A percentile compares a stretch with the other conserved stretches of the same genome.
Conservation (phyloP, 768 basidiomycete genomes). For the Melanogaster broomeanus region DNA sequence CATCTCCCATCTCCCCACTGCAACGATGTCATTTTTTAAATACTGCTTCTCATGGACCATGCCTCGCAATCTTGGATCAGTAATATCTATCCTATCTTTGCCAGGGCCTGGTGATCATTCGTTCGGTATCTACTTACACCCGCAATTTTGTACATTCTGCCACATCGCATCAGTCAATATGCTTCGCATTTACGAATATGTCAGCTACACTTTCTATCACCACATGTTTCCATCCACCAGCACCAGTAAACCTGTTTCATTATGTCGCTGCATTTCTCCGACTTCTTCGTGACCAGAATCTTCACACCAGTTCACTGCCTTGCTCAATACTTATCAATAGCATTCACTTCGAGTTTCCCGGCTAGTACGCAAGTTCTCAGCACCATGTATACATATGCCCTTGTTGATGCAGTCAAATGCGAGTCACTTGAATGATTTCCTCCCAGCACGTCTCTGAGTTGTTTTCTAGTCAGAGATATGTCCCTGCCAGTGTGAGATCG, state of each 20-base stretch:
- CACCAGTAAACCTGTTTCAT: conserved; percentile 5
- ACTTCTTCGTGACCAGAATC: neutral
- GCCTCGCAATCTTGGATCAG: conserved; percentile 27
- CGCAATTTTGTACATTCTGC: conserved; percentile 15
- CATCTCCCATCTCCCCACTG: conserved; percentile 9
- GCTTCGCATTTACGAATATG: conserved; percentile 20
- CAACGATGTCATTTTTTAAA: conserved; percentile 20
- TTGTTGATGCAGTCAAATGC: neutral
- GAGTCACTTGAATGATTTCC: neutral
- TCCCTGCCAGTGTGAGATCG: neutral
- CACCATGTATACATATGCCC: neutral
- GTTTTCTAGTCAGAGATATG: no score
- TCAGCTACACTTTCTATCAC: conserved; percentile 11
- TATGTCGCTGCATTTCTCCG: neutral
- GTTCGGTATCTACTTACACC: conserved; percentile 19
- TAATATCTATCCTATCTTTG: conserved; percentile 16
- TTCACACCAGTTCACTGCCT: neutral
- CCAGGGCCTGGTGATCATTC: conserved; percentile 10
- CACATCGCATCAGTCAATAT: conserved; percentile 17
- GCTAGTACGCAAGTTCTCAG: neutral
- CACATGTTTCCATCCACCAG: conserved; percentile 1
- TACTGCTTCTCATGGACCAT: conserved; percentile 31
- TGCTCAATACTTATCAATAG: neutral
- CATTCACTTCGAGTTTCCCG: neutral
- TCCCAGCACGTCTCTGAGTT: neutral